Conservation (phyloP, 257 asterid genomes). For the Galeopsis tetrahit region DNA sequence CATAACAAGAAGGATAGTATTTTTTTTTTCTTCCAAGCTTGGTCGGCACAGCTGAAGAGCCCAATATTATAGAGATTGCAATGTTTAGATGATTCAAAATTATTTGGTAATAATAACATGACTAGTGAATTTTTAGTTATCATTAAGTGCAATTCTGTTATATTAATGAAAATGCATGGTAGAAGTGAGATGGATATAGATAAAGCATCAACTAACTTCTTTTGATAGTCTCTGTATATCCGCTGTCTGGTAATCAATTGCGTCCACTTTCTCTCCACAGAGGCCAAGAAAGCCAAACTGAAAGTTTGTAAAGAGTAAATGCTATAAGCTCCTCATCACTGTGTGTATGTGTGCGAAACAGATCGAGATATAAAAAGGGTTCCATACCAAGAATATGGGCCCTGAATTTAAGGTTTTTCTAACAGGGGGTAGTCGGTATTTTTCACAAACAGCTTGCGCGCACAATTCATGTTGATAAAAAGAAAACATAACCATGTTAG, state of each 20-base stretch:
- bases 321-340: too few relatives aligned
- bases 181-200: slow-evolving; percentile 23
- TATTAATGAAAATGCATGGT: slow-evolving; percentile 1
- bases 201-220: slow-evolving; percentile 58
- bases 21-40: neutral
- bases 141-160: slow-evolving; percentile 5
- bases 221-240: slow-evolving; percentile 73
- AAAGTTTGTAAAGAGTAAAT: neutral
- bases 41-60: neutral
- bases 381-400: too few relatives aligned
- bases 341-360: too few relatives aligned
- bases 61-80: slow-evolving; percentile 1
- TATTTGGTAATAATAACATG: slow-evolving; percentile 11
- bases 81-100: slow-evolving; percentile 3
- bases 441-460: too few relatives aligned
- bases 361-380: too few relatives aligned
- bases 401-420: too few relatives aligned
- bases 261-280: slow-evolving; percentile 76
- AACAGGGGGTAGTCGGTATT: too few relatives aligned
- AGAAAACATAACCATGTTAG: too few relatives aligned
- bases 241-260: slow-evolving; percentile 72
- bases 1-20: too few relatives aligned
- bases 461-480: too few relatives aligned
- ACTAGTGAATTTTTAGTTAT: slow-evolving; percentile 7
- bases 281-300: slow-evolving; percentile 94